Evolutionary conservation across 2,329 filamentous ascomycete species (phyloP).

Genomic region (Sporothrix protearum): DNA sequence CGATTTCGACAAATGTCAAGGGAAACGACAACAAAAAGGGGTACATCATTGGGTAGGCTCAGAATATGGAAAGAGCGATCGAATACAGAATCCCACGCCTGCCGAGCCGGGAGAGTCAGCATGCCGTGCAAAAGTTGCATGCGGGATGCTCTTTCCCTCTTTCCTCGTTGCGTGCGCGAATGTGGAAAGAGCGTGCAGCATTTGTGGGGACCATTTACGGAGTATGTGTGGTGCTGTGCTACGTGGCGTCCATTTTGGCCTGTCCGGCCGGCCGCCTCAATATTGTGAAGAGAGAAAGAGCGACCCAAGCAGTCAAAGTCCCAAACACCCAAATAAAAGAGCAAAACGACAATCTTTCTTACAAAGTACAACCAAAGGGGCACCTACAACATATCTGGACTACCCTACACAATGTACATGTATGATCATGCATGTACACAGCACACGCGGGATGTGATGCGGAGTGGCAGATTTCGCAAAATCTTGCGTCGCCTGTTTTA

Average conservation of each 20-base stretch:
- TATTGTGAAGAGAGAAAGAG: not conserved
- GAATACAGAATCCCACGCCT: slow-evolving; percentile 2
- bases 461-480: not conserved
- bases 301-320: not conserved
- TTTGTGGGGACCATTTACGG: too few species aligned
- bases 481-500: slow-evolving; percentile 10
- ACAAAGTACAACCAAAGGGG: slow-evolving; percentile 5
- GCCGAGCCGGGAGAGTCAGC: not conserved
- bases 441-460: not conserved
- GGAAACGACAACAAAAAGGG: too few species aligned
- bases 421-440: not conserved
- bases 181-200: not conserved
- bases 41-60: not conserved
- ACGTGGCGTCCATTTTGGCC: slow-evolving; percentile 27
- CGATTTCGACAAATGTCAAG: not conserved
- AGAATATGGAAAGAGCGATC: not conserved
- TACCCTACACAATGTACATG: not conserved
- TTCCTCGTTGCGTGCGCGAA: not conserved
- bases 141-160: slow-evolving; percentile 10
- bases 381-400: not conserved
- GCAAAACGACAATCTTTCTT: not conserved
- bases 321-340: too few species aligned
- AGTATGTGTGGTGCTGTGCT: slow-evolving; percentile 22
- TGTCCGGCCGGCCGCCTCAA: slow-evolving; percentile 20
- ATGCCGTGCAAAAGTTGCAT: not conserved